Conservation (phyloP, 768 basidiomycete species). For the Piloderma croceum region DNA sequence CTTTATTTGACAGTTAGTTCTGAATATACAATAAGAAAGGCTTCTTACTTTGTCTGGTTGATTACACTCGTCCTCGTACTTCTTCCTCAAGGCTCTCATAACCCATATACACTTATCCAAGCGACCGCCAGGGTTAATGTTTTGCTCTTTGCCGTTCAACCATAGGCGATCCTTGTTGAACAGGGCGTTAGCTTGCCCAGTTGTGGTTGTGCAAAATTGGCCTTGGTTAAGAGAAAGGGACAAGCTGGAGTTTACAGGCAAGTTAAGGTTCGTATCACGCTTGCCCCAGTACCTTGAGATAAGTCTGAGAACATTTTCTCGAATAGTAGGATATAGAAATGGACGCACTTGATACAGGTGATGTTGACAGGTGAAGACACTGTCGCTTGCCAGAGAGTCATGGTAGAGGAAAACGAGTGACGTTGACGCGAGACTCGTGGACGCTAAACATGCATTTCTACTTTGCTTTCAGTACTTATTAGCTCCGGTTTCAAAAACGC, state of each 20-base stretch:
- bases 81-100: slow-evolving; percentile 74
- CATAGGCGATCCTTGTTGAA: slow-evolving; percentile 80
- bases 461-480: too few relatives aligned
- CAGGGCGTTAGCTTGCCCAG: slow-evolving; percentile 73
- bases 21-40: background rate
- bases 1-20: slow-evolving; percentile 29
- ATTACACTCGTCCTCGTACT: slow-evolving; percentile 68
- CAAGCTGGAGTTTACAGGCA: slow-evolving; percentile 97
- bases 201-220: slow-evolving; percentile 90
- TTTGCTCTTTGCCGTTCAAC: slow-evolving; percentile 92
- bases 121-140: slow-evolving; percentile 76
- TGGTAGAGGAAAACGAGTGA: slow-evolving; percentile 23
- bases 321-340: slow-evolving; percentile 8
- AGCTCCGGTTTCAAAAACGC: too few relatives aligned
- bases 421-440: slow-evolving; percentile 1
- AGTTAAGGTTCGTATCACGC: slow-evolving; percentile 88
- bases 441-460: too few relatives aligned
- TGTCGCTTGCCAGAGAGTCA: slow-evolving; percentile 76
- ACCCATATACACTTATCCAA: slow-evolving; percentile 81
- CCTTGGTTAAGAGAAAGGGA: slow-evolving; percentile 97
- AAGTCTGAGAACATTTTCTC: slow-evolving; percentile 6
- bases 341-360: slow-evolving; percentile 87
- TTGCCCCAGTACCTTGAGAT: slow-evolving; percentile 95
- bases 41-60: slow-evolving; percentile 56
- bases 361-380: slow-evolving; percentile 94